These are phyloP conservation scores for Aspergillus neoniger DNA, from an alignment of 2,329 filamentous ascomycete species.

Conservation along the genomic window DNA sequence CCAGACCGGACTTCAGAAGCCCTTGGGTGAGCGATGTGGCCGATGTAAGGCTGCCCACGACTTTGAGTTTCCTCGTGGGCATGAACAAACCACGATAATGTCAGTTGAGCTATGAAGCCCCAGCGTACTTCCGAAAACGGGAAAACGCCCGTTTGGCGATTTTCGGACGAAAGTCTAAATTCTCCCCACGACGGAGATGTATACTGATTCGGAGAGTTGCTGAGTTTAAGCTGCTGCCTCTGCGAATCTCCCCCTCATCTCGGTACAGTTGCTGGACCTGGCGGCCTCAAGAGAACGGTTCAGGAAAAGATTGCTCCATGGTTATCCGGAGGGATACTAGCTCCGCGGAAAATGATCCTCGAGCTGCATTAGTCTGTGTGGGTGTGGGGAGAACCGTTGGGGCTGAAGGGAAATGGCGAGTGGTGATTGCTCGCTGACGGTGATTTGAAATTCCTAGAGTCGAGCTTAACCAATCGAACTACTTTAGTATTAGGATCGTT, in stretches of 20 bases:
- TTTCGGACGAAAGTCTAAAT: slow-evolving; percentile 5
- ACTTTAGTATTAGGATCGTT: background rate
- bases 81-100: background rate
- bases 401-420: background rate
- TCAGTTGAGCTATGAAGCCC: background rate
- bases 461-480: background rate
- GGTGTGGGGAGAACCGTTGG: slow-evolving; percentile 3
- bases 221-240: background rate
- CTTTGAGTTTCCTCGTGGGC: background rate
- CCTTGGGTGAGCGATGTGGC: background rate
- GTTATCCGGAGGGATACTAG: background rate
- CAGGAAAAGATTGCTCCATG: background rate
- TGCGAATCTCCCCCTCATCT: background rate
- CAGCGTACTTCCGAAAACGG: slow-evolving; percentile 8
- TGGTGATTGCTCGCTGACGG: background rate
- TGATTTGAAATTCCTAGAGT: background rate
- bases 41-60: slow-evolving; percentile 1
- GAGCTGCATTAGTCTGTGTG: background rate
- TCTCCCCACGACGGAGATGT: background rate
- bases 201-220: slow-evolving; percentile 1
- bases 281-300: background rate
- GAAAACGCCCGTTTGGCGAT: slow-evolving; percentile 7
- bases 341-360: background rate
- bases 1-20: background rate
- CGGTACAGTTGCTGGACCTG: background rate